Conservation (phyloP, 2,329 filamentous ascomycete genomes). For the Sarocladiaceae sp. region DNA sequence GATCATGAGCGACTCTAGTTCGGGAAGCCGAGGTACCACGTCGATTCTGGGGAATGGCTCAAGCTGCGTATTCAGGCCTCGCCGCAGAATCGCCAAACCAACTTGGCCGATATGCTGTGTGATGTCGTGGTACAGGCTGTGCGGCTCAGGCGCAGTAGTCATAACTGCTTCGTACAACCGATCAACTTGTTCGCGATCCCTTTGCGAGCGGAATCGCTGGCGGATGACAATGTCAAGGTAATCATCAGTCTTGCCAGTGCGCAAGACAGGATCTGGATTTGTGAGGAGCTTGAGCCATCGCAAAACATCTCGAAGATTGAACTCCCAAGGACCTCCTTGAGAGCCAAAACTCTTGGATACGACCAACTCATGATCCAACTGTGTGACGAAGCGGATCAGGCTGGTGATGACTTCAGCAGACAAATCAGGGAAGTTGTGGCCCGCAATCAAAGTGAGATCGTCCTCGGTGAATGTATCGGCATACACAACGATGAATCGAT, state of each 20-base stretch:
- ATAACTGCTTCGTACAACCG: slow-evolving; percentile 66
- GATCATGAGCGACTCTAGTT: slow-evolving; percentile 82
- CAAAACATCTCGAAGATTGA: slow-evolving; percentile 86
- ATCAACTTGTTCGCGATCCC: slow-evolving; percentile 63
- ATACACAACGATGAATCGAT: slow-evolving; percentile 97
- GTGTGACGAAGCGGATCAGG: slow-evolving; percentile 75
- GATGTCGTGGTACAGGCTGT: slow-evolving; percentile 69
- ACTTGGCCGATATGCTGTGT: slow-evolving; percentile 67
- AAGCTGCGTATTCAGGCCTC: slow-evolving; percentile 53
- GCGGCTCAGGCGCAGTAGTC: slow-evolving; percentile 42
- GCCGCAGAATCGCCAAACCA: slow-evolving; percentile 66
- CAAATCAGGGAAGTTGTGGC: slow-evolving; percentile 68
- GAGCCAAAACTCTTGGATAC: slow-evolving; percentile 53
- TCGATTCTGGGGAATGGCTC: slow-evolving; percentile 47
- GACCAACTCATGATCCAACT: slow-evolving; percentile 69
- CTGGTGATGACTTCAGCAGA: slow-evolving; percentile 54
- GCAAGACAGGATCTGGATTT: slow-evolving; percentile 52
- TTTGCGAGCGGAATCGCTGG: slow-evolving; percentile 76
- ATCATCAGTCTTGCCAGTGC: slow-evolving; percentile 58
- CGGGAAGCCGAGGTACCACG: slow-evolving; percentile 54
- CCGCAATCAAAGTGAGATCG: slow-evolving; percentile 79
- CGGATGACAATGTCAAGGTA: slow-evolving; percentile 74
- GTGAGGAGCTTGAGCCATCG: slow-evolving; percentile 72
- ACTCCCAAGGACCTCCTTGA: slow-evolving; percentile 84
- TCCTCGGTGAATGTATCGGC: slow-evolving; percentile 81